Base-by-base conservation (phyloP, 805 yeast genomes). In the Saturnispora gosingensis region DNA sequence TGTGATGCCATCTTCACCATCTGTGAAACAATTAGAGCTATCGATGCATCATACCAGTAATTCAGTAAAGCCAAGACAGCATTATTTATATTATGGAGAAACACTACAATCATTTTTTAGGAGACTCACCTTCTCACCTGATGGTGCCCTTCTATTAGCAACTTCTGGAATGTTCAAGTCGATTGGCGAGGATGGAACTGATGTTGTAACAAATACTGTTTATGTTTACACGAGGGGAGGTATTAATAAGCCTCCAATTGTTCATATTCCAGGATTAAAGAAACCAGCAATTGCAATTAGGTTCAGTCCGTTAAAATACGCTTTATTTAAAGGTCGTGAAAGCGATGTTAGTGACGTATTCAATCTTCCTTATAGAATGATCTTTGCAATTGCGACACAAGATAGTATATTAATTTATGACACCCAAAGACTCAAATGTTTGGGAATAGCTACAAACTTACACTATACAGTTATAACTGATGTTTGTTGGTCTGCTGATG, bases 391-490 rank as follows among this genome's bases (percentile, higher is more conserved):
- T 18, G 98, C 97, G 0, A 90, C 97, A 0, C 89, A 87, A 52
- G 96, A 88, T 63, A 77, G 90, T 13, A 84, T 93, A 11, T 61
- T 84, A 8, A 69, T 93, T 2, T 93, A 87, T 67, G 95, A 88
- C 58, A 91, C 98, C 0, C 85, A 82, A 55, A 72, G 74, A 32
- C 60, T 72, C 25, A 66, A 74, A 51, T 95, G 97, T 2, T 60
- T 93, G 22, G 93, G 90, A 5, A 69, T 78, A 13, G 83, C 84
- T 3, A 76, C 86, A 0, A 88, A 88, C 59, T 71, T 93, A 48
- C 99, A 93, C 63, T 90, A 90, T 61, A 82, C 95, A 2, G 80
- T 93, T 1, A 75, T 93, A 34, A 90, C 99, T 0, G 99, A 93
- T 64, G 61, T 91, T 46, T 69, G 83, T 8, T 93, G 99, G 99